Percentiles rank a stretch among this genome's conserved stretches.
phyloP scores from a whole-genome alignment of 2,329 filamentous ascomycete species.

The Akanthomyces muscarius region DNA sequence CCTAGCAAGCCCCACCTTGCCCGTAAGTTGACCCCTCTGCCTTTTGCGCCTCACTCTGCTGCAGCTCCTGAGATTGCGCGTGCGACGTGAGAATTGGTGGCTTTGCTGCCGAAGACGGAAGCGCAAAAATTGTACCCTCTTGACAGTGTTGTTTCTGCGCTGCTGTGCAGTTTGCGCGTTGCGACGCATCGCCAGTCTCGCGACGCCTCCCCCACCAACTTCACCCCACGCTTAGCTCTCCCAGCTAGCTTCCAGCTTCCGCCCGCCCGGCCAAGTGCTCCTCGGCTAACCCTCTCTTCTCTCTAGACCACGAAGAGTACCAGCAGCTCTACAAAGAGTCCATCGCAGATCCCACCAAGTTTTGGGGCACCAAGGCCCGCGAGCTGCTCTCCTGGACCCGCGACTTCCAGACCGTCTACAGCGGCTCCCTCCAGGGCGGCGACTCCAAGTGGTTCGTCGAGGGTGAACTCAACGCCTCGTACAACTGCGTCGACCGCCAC shows the following conservation, averaged over 20 bases:
- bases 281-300: constrained; percentile 10
- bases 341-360: constrained; percentile 81
- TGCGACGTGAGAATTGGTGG: neutral
- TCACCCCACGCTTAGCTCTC: neutral
- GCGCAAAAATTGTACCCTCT: no score
- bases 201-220: neutral
- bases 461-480: constrained; percentile 89
- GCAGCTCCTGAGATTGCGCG: neutral
- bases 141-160: neutral
- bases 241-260: constrained; percentile 13
- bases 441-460: constrained; percentile 95
- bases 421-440: constrained; percentile 70
- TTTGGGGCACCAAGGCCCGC: constrained; percentile 83
- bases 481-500: constrained; percentile 96
- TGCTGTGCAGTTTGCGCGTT: neutral
- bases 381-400: constrained; percentile 86
- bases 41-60: constrained; percentile 9
- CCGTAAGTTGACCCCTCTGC: constrained; percentile 44
- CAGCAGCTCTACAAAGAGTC: constrained; percentile 73
- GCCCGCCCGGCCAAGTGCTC: constrained; percentile 8
- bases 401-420: constrained; percentile 86
- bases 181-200: neutral
- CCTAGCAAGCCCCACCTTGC: constrained; percentile 64
- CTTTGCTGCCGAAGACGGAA: neutral
- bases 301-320: constrained; percentile 60